These are phyloP conservation scores for Camellia oleifera DNA, from an alignment of 179 eudicot genomes.

Conservation along the genomic window DNA sequence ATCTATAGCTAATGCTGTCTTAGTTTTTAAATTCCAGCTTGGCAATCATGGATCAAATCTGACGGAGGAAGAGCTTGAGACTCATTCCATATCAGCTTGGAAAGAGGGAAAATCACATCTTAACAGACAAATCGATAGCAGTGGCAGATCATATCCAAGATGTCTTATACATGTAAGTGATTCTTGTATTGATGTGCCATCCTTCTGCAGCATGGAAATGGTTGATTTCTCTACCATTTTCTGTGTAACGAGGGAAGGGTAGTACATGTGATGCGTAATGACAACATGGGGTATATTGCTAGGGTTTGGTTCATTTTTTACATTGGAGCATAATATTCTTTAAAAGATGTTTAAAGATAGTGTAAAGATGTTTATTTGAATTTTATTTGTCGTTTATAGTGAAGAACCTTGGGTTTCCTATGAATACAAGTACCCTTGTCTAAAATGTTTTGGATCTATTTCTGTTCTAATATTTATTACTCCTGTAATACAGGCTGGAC, in stretches of 20 bases:
- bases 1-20: background rate
- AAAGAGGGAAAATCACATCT: conserved; percentile 55
- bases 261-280: background rate
- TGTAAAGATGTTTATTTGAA: background rate
- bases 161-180: conserved; percentile 51
- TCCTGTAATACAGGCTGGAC: conserved; percentile 46
- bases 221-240: background rate
- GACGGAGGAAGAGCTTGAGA: conserved; percentile 76
- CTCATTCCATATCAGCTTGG: conserved; percentile 73
- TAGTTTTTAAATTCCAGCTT: conserved; percentile 35
- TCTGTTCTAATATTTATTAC: background rate
- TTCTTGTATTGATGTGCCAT: background rate
- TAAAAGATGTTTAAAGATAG: background rate
- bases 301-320: background rate
- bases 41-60: conserved; percentile 56
- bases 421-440: background rate
- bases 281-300: background rate
- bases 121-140: conserved; percentile 38
- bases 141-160: conserved; percentile 29
- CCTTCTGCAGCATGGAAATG: conserved; percentile 6
- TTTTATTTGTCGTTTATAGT: background rate
- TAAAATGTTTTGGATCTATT: background rate
- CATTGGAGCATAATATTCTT: too few relatives aligned
- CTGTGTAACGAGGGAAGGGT: background rate
- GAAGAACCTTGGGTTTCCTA: background rate